phyloP scores from a whole-genome alignment of 306 rosid species.

The Lathyrus tuberosus region DNA sequence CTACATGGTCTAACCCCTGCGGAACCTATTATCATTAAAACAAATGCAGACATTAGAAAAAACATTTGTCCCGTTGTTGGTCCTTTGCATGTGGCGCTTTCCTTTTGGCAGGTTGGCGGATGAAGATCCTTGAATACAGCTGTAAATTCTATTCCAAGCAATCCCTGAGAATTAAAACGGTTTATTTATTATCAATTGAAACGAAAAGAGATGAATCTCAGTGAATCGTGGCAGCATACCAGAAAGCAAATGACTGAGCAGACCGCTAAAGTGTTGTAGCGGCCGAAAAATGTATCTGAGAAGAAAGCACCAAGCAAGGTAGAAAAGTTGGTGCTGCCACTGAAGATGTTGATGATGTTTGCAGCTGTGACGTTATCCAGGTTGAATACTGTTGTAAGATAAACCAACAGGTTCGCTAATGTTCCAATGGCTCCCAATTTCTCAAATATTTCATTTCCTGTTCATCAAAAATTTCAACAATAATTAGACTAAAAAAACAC shows the following conservation, averaged over 20 bases:
- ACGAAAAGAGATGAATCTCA: too few relatives aligned
- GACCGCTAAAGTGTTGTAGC: conserved; percentile 69
- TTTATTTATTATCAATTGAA: too few relatives aligned
- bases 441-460: conserved; percentile 96
- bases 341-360: conserved; percentile 61
- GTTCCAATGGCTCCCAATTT: conserved; percentile 85
- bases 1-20: conserved; percentile 88
- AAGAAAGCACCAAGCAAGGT: conserved; percentile 80
- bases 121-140: conserved; percentile 70
- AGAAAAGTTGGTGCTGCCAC: conserved; percentile 78
- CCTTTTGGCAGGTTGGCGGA: conserved; percentile 64
- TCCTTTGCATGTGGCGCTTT: conserved; percentile 55
- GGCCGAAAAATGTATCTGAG: conserved; percentile 78
- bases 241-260: conserved; percentile 63
- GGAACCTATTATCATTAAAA: conserved; percentile 65
- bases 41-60: conserved; percentile 62
- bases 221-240: conserved; percentile 43
- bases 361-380: conserved; percentile 72
- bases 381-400: conserved; percentile 79
- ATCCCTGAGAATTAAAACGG: conserved; percentile 50
- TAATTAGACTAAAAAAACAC: background rate
- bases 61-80: conserved; percentile 72
- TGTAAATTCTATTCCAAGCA: conserved; percentile 71
- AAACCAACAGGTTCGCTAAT: conserved; percentile 69
- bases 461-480: conserved; percentile 9